A percentile compares a stretch with the other conserved stretches of the same genome.
Conservation (phyloP, 768 basidiomycete species). For the Pleurotus djamor region DNA sequence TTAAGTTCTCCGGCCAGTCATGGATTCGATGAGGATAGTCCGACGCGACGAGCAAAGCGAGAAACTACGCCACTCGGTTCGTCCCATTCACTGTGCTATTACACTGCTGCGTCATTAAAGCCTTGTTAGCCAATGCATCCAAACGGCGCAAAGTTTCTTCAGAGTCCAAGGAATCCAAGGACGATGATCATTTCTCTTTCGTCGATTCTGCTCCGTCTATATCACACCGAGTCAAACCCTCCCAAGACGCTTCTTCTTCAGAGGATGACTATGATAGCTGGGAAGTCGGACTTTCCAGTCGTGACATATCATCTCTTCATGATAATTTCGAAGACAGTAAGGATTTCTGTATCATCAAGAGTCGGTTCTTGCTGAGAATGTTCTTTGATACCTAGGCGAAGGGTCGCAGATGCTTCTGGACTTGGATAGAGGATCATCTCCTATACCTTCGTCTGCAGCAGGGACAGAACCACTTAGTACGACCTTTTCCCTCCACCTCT, state of each 20-base stretch:
- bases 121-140: not conserved
- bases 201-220: not conserved
- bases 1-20: too few relatives aligned
- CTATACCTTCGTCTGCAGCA: not conserved
- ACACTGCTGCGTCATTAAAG: too few relatives aligned
- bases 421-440: not conserved
- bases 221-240: not conserved
- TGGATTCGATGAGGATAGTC: too few relatives aligned
- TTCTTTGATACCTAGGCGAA: not conserved
- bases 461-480: not conserved
- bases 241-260: constrained; percentile 3
- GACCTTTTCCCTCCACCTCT: not conserved
- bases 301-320: constrained; percentile 10
- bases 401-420: not conserved
- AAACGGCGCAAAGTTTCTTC: constrained; percentile 6
- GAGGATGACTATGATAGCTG: constrained; percentile 25
- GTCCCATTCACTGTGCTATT: not conserved
- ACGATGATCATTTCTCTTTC: constrained; percentile 3
- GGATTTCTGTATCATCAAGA: not conserved
- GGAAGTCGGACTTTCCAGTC: constrained; percentile 21
- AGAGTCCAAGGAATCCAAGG: not conserved
- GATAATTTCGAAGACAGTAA: constrained; percentile 5
- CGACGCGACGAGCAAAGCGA: not conserved
- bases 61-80: not conserved
- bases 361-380: not conserved